Percentiles rank a stretch among this genome's conserved stretches.
These are phyloP conservation scores for Begonia peltatifolia DNA, from an alignment of 306 rosid species.

Conservation along the genomic window DNA sequence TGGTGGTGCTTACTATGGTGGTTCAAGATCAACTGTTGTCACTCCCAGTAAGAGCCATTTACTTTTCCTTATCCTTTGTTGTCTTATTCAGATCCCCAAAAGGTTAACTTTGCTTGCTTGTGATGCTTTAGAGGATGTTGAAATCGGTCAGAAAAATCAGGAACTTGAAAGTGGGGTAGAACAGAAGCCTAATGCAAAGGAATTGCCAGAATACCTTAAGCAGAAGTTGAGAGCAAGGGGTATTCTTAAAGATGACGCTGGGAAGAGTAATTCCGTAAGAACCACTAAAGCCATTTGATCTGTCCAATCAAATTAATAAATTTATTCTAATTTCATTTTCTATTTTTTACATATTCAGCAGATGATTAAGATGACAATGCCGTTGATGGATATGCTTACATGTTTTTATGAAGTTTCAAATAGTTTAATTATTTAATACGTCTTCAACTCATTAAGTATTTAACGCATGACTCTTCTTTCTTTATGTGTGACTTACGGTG, in stretches of 20 bases:
- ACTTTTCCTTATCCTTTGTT: conserved; percentile 8
- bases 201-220: conserved; percentile 77
- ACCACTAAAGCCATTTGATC: conserved; percentile 8
- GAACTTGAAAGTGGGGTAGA: conserved; percentile 21
- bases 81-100: conserved; percentile 1
- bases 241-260: conserved; percentile 48
- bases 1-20: conserved; percentile 70
- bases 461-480: too few relatives aligned
- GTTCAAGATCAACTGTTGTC: conserved; percentile 18
- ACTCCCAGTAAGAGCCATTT: conserved; percentile 12
- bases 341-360: neutral
- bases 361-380: neutral
- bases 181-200: conserved; percentile 38
- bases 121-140: conserved; percentile 32
- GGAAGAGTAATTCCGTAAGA: conserved; percentile 30
- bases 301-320: conserved; percentile 4
- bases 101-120: conserved; percentile 7
- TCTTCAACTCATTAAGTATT: too few relatives aligned
- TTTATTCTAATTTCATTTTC: neutral
- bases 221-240: conserved; percentile 87
- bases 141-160: conserved; percentile 16
- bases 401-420: neutral
- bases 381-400: conserved; percentile 1
- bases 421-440: too few relatives aligned
- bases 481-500: too few relatives aligned